These are phyloP conservation scores for Trichodelitschia bisporula DNA, from an alignment of 495 filamentous ascomycete species.

Conservation along the genomic window DNA sequence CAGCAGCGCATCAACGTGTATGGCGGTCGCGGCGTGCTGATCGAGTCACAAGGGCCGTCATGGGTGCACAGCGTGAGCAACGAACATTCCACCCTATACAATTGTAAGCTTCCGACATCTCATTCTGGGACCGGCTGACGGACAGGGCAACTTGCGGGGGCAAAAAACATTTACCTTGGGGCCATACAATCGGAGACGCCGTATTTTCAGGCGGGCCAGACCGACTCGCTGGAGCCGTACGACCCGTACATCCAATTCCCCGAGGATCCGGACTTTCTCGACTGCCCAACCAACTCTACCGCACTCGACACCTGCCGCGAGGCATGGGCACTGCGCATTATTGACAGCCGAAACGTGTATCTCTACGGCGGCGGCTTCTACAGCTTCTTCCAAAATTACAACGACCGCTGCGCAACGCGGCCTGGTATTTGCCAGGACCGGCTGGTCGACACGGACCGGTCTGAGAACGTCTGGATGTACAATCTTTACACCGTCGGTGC, in stretches of 20 bases:
- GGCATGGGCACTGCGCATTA: conserved; percentile 1
- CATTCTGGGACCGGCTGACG: too few species aligned
- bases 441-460: too few species aligned
- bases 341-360: not conserved
- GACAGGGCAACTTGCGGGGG: too few species aligned
- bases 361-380: too few species aligned
- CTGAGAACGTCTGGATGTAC: too few species aligned
- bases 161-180: conserved; percentile 3
- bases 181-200: conserved; percentile 2
- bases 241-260: not conserved
- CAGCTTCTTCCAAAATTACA: too few species aligned
- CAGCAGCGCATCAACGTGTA: conserved; percentile 20
- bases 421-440: too few species aligned
- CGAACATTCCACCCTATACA: conserved; percentile 2
- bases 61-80: conserved; percentile 1
- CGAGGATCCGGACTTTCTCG: conserved; percentile 2
- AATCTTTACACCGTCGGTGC: too few species aligned
- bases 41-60: conserved; percentile 1
- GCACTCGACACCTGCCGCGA: conserved; percentile 2
- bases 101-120: conserved; percentile 3
- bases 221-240: conserved; percentile 1
- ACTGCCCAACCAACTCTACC: not conserved
- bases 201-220: conserved; percentile 2
- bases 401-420: too few species aligned
- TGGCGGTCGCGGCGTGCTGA: conserved; percentile 18